Evolutionary conservation across 2,329 filamentous ascomycete species (phyloP), one percentile per base, ranked within the genome.

Genomic region (Golovinomyces cichoracearum): DNA sequence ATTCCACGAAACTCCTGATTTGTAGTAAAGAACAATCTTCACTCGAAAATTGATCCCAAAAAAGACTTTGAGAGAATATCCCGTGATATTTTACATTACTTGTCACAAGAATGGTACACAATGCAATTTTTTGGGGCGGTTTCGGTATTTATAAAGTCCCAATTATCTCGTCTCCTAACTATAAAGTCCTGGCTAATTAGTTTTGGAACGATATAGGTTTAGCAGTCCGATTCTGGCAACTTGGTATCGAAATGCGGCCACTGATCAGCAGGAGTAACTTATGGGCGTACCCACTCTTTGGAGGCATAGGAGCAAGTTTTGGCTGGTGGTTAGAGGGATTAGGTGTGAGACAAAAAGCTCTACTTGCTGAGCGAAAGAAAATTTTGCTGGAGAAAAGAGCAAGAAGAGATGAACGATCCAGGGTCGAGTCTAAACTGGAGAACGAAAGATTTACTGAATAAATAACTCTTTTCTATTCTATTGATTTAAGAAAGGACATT

Each of bases 161-260:
- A 27, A 44, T 19, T 22, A 53, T 50, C 46, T 49, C 38, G 38
- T 45, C 52, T 54, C 56, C 53, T 49, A 22, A 42, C 29, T 48
- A 9, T 13, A 25, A 37, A 42, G 9, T 15, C 26, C 12, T 17
- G 38, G 48, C 59, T 63, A 53, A 59, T 50, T 46, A 12, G n/a
- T 17, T 21, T 40, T 15, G 17, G 7, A 4, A 21, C 7, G 2
- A 33, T 19, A 51, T 58, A 98, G 90, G 90, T 71, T 68, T 94
- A 60, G 85, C 82, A 62, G 80, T 86, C 62, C 83, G 88, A 59
- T 74, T 90, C 66, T 94, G 86, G 83, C 90, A 95, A 67, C 79
- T 98, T 63, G 90, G 88, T 61, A 90, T 98, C 64, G 85, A 98
- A 70, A 93, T 93, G 85, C 84, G 86, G 53, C 90, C 88, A 48